Conservation (phyloP, 305 asterid species). For the Petunia hybrid region DNA sequence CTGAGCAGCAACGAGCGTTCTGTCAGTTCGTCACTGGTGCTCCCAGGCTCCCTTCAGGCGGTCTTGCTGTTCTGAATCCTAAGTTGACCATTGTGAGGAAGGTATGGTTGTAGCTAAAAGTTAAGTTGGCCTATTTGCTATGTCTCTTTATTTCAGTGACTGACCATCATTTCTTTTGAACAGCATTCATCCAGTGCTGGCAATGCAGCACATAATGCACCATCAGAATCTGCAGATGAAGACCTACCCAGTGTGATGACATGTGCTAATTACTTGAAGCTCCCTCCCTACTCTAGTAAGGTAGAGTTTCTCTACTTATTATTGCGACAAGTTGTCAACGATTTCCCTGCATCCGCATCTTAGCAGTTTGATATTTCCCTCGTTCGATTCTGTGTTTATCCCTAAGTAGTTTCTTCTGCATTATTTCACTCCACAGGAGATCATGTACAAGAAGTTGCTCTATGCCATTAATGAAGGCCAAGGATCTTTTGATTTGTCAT, state of each 20-base stretch:
- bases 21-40: slow-evolving; percentile 99
- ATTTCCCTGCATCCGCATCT: neutral
- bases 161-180: slow-evolving; percentile 17
- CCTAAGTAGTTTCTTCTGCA: neutral
- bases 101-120: slow-evolving; percentile 48
- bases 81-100: slow-evolving; percentile 93
- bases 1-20: slow-evolving; percentile 92
- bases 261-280: slow-evolving; percentile 99
- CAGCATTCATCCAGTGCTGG: slow-evolving; percentile 84
- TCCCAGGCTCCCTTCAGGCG: slow-evolving; percentile 96
- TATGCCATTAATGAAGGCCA: slow-evolving; percentile 97
- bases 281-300: slow-evolving; percentile 97
- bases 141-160: neutral
- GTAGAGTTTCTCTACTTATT: slow-evolving; percentile 42
- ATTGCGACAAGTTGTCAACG: neutral
- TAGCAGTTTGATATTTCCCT: neutral
- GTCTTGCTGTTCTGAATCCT: slow-evolving; percentile 88
- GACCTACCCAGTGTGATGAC: slow-evolving; percentile 99
- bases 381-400: neutral
- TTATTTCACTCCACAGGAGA: slow-evolving; percentile 56
- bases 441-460: slow-evolving; percentile 88
- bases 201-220: slow-evolving; percentile 57
- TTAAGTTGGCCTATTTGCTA: neutral
- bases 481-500: slow-evolving; percentile 98
- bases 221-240: slow-evolving; percentile 87